A percentile compares a stretch with the other conserved stretches of the same genome.
These are phyloP conservation scores for Fonsecaea multimorphosa DNA, from an alignment of 2,329 filamentous ascomycete genomes.

Conservation along the genomic window DNA sequence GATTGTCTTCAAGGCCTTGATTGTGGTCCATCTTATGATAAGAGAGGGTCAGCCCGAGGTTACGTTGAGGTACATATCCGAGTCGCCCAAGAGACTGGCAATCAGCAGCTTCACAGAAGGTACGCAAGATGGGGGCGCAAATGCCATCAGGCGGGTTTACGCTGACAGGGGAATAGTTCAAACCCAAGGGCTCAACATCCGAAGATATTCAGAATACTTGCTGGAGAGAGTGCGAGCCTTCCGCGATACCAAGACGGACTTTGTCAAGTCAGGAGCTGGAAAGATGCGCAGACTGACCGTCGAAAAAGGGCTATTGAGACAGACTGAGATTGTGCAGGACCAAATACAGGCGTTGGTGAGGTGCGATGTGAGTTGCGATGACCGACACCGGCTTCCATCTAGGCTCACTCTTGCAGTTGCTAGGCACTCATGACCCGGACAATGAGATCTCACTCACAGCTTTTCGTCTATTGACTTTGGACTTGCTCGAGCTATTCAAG, in stretches of 20 bases:
- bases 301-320: conserved; percentile 88
- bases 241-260: conserved; percentile 84
- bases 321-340: conserved; percentile 87
- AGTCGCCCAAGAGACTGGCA: conserved; percentile 80
- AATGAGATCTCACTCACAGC: conserved; percentile 97
- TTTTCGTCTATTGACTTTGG: conserved; percentile 87
- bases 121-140: conserved; percentile 53
- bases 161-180: conserved; percentile 68
- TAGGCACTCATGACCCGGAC: conserved; percentile 79
- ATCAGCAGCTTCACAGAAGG: conserved; percentile 93
- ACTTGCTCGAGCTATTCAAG: conserved; percentile 87
- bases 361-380: conserved; percentile 73
- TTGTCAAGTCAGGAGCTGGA: conserved; percentile 81
- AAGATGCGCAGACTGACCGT: conserved; percentile 84
- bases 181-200: conserved; percentile 92
- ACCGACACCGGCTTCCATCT: neutral
- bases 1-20: conserved; percentile 97
- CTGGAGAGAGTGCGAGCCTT: conserved; percentile 81
- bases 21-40: conserved; percentile 97
- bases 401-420: conserved; percentile 64
- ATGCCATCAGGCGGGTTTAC: too few relatives aligned
- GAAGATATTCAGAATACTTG: conserved; percentile 87
- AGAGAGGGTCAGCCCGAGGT: conserved; percentile 89
- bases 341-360: conserved; percentile 85
- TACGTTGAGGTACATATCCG: conserved; percentile 81